Evolutionary conservation across 192 early-diverging fungal species (phyloP).

Genomic region (Thoreauomyces humboldtii): DNA sequence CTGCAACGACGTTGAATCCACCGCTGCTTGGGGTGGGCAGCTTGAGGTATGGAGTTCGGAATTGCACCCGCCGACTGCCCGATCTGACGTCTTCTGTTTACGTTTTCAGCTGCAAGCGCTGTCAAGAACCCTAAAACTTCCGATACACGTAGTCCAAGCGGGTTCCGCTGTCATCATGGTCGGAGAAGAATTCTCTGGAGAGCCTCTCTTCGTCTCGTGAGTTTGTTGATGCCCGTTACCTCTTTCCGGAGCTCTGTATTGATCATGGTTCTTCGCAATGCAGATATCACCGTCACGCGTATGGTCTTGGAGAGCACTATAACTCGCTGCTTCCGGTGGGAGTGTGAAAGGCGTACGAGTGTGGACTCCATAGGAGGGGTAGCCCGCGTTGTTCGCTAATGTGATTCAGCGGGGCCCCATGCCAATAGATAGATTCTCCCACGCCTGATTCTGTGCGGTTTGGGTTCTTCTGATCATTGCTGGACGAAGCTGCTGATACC

Average conservation of each 20-base stretch:
- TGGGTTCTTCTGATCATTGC: too few relatives aligned
- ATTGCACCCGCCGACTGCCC: neutral
- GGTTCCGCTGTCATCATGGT: slow-evolving; percentile 74
- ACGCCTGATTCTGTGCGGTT: too few relatives aligned
- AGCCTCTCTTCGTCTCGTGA: slow-evolving; percentile 74
- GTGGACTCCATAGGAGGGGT: too few relatives aligned
- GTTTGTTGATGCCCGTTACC: slow-evolving; percentile 8
- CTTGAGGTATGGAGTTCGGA: slow-evolving; percentile 62
- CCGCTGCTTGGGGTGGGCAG: slow-evolving; percentile 93
- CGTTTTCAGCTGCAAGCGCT: slow-evolving; percentile 71
- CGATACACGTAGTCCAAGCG: slow-evolving; percentile 85
- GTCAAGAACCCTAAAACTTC: slow-evolving; percentile 66
- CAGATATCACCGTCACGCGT: slow-evolving; percentile 85
- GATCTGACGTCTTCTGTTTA: neutral
- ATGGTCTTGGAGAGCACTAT: slow-evolving; percentile 95
- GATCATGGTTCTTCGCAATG: neutral
- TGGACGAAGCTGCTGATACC: too few relatives aligned
- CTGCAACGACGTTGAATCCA: slow-evolving; percentile 73
- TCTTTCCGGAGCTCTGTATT: neutral
- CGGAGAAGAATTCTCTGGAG: slow-evolving; percentile 64
- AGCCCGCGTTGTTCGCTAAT: too few relatives aligned
- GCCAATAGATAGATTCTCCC: too few relatives aligned
- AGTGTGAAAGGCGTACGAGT: too few relatives aligned
- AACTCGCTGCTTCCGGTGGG: slow-evolving; percentile 75
- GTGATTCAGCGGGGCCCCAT: too few relatives aligned